Conservation (phyloP, 2,329 filamentous ascomycete species). For the Fusarium verticillioides region DNA sequence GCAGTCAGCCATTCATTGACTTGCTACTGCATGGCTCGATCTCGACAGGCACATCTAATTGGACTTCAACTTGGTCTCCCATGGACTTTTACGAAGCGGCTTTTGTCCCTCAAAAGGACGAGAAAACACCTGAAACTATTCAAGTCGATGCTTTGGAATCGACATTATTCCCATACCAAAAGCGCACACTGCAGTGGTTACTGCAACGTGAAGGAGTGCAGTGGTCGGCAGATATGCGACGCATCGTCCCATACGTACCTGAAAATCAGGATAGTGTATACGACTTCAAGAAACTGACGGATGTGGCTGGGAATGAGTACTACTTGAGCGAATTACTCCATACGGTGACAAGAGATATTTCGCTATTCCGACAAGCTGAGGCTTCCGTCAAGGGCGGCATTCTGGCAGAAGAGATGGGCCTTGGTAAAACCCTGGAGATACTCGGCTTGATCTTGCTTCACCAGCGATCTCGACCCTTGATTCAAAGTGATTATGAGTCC, state of each 20-base stretch:
- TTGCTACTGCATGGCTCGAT: slow-evolving; percentile 46
- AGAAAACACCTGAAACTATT: slow-evolving; percentile 53
- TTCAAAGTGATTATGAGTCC: slow-evolving; percentile 29
- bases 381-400: slow-evolving; percentile 68
- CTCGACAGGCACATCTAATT: background rate
- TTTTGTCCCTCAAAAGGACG: slow-evolving; percentile 65
- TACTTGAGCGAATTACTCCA: slow-evolving; percentile 74
- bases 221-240: slow-evolving; percentile 50
- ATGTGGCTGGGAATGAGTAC: slow-evolving; percentile 52
- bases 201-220: slow-evolving; percentile 71
- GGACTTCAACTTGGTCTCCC: slow-evolving; percentile 53
- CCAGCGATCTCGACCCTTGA: slow-evolving; percentile 52
- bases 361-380: slow-evolving; percentile 56
- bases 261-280: slow-evolving; percentile 25
- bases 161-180: slow-evolving; percentile 77
- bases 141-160: slow-evolving; percentile 58
- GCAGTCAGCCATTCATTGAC: slow-evolving; percentile 52
- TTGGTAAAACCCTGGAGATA: slow-evolving; percentile 83
- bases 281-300: slow-evolving; percentile 49
- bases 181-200: slow-evolving; percentile 76
- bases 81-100: slow-evolving; percentile 77
- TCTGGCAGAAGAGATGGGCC: slow-evolving; percentile 83
- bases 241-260: slow-evolving; percentile 31
- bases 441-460: slow-evolving; percentile 77
- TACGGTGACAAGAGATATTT: slow-evolving; percentile 62